Conservation (phyloP, 371 early-diverging fungal genomes). For the Caulochytrium protostelioides region DNA sequence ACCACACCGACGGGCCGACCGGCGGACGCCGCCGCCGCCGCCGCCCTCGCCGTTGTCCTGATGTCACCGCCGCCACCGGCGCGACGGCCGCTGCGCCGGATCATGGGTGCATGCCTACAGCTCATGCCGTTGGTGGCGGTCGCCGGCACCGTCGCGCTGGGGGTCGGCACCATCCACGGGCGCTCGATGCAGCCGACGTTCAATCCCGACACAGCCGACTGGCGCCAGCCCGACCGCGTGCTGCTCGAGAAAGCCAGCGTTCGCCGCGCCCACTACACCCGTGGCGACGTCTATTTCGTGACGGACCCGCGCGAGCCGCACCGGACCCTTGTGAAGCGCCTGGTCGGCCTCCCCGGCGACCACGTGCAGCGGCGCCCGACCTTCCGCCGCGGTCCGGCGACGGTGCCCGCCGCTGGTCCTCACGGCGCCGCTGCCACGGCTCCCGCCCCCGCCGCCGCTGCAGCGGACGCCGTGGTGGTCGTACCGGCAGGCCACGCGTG, state of each 20-base stretch:
- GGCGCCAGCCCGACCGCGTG: slow-evolving; percentile 43
- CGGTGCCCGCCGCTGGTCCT: neutral
- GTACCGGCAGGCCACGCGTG: slow-evolving; percentile 75
- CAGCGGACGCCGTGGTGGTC: slow-evolving; percentile 16
- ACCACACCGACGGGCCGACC: neutral
- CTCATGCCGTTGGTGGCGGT: neutral
- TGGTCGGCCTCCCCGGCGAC: slow-evolving; percentile 71
- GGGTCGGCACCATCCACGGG: slow-evolving; percentile 32
- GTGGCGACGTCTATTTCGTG: slow-evolving; percentile 68
- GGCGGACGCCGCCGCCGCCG: neutral
- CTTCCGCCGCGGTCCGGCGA: neutral
- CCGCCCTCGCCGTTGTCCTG: neutral
- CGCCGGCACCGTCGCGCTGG: too few species aligned
- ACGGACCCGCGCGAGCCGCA: slow-evolving; percentile 54
- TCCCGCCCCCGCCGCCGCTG: neutral
- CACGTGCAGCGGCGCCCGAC: slow-evolving; percentile 31
- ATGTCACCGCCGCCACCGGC: neutral
- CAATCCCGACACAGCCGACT: slow-evolving; percentile 54
- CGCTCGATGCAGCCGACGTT: slow-evolving; percentile 67
- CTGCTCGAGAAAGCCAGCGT: slow-evolving; percentile 46
- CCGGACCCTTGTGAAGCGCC: slow-evolving; percentile 49
- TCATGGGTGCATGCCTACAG: neutral
- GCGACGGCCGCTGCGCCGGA: neutral
- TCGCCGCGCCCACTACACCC: slow-evolving; percentile 22
- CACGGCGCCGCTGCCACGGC: neutral